A percentile compares a stretch with the other conserved stretches of the same genome.
Evolutionary conservation across 2,329 filamentous ascomycete genomes (phyloP).

Genomic region (Verticillium tricorpus): DNA sequence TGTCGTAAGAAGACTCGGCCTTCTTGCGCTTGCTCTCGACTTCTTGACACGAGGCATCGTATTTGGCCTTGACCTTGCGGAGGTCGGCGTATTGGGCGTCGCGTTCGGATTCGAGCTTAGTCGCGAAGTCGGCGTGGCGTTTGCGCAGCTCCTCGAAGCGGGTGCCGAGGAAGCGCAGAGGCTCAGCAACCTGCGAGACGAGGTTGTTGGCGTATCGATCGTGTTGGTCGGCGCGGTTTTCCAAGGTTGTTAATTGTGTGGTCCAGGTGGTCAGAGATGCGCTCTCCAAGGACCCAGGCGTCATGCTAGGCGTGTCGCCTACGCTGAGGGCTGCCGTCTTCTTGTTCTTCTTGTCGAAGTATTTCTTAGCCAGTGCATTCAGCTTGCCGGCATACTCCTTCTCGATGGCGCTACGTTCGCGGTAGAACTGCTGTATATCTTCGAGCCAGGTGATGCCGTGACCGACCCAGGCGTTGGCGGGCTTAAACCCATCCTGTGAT

Average conservation of each 20-base stretch:
- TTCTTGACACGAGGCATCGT: conserved; percentile 88
- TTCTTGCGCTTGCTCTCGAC: conserved; percentile 95
- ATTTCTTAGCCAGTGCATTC: conserved; percentile 84
- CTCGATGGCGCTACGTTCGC: conserved; percentile 88
- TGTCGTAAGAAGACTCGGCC: conserved; percentile 89
- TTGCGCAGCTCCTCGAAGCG: conserved; percentile 92
- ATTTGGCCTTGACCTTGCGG: conserved; percentile 87
- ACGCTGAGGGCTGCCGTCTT: conserved; percentile 86
- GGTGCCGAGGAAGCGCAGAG: conserved; percentile 67
- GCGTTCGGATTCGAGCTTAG: conserved; percentile 83
- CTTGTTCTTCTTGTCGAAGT: conserved; percentile 93
- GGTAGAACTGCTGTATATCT: conserved; percentile 95
- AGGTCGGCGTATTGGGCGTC: conserved; percentile 80
- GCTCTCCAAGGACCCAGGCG: conserved; percentile 91
- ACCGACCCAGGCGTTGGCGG: conserved; percentile 86
- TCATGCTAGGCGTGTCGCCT: conserved; percentile 87
- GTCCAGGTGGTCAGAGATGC: conserved; percentile 97
- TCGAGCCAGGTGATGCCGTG: conserved; percentile 93
- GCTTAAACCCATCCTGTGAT: conserved; percentile 86
- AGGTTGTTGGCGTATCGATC: conserved; percentile 79
- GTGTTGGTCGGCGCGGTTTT: conserved; percentile 83
- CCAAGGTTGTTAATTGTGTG: conserved; percentile 85
- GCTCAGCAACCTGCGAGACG: conserved; percentile 76
- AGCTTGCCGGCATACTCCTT: conserved; percentile 95
- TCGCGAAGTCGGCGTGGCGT: conserved; percentile 81